Percentiles rank a stretch among this genome's conserved stretches.
Evolutionary conservation across 2,329 filamentous ascomycete genomes (phyloP).

Genomic region (Ophiostoma populinum): DNA sequence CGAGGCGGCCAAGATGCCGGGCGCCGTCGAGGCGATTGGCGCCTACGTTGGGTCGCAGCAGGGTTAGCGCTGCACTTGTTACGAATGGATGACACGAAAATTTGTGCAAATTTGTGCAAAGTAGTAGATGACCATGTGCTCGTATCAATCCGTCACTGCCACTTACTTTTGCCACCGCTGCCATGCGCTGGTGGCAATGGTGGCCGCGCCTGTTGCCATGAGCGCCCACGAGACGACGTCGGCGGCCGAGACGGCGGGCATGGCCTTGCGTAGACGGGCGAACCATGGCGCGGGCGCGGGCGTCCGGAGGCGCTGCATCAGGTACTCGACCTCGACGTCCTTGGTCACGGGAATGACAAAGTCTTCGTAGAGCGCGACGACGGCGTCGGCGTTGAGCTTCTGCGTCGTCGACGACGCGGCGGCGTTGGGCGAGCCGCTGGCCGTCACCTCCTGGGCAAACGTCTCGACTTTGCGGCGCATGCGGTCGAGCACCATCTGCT

Average conservation of each 20-base stretch:
- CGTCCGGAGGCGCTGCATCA: slow-evolving; percentile 65
- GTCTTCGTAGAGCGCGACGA: slow-evolving; percentile 78
- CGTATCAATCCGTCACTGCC: too few relatives aligned
- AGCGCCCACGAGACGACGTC: slow-evolving; percentile 3
- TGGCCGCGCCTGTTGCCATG: slow-evolving; percentile 1
- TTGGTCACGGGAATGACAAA: slow-evolving; percentile 97
- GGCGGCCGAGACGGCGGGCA: neutral
- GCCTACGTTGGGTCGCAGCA: slow-evolving; percentile 48
- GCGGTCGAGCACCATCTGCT: slow-evolving; percentile 79
- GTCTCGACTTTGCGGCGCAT: slow-evolving; percentile 78
- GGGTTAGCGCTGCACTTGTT: too few relatives aligned
- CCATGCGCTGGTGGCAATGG: neutral
- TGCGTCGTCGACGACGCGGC: slow-evolving; percentile 30
- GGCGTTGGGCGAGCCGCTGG: slow-evolving; percentile 28
- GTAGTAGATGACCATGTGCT: too few relatives aligned
- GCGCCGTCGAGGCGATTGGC: slow-evolving; percentile 56
- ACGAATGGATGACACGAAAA: too few relatives aligned
- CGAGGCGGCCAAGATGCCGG: slow-evolving; percentile 59
- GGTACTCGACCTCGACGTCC: slow-evolving; percentile 91
- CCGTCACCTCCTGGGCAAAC: slow-evolving; percentile 78
- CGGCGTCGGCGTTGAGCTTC: slow-evolving; percentile 87
- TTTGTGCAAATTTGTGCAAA: too few relatives aligned
- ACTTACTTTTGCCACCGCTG: slow-evolving; percentile 8
- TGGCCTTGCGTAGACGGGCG: neutral
- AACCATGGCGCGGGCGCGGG: slow-evolving; percentile 8